Evolutionary conservation across 2,329 filamentous ascomycete genomes (phyloP), one percentile per base, ranked within the genome.

Genomic region (Apiospora phragmitis): DNA sequence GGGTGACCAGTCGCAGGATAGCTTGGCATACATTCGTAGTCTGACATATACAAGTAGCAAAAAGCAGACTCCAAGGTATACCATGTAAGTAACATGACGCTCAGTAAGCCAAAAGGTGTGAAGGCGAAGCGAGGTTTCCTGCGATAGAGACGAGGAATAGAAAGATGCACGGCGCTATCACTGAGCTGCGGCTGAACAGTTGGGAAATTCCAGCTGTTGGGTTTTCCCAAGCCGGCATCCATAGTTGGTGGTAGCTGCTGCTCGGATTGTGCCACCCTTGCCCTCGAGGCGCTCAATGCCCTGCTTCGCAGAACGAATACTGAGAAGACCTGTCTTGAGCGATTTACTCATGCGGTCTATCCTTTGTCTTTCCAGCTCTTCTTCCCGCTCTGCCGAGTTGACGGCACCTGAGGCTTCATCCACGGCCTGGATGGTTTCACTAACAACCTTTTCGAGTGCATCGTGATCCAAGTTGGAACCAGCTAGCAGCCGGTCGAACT

Each of bases 201-300:
- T 51, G 41, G 18, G 45, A 35, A 59, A 65, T 45, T 71, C 35
- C 49, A 51, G 51, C n/a, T 70, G 47, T 70, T 59, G 42, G 14
- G 35, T 18, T 67, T 68, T 32, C 65, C 67, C 42, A 71, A 68
- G 18, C 69, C 66, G 32, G 59, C 70, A 67, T 62, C 35, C 47
- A 75, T 71, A n/a, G 72, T 69, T 51, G 69, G 47, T 26, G 67
- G 35, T 5, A 43, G 65, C 69, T 77, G 76, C 12, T 74, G 76
- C 68, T 85, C 81, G 3, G 77, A 76, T 55, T 84, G 82, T 12
- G 83, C 81, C 24, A 90, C 83, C 83, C 70, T 85, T 83, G 72
- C 85, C 83, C 75, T 90, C 86, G 8, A 91, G 81, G 12, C 87
- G 83, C 75, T 89, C 87, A 68, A 91, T 90, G 14, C 89, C 88